Evolutionary conservation across 768 basidiomycete species (phyloP).

Genomic region (Phlebiopsis gigantea): DNA sequence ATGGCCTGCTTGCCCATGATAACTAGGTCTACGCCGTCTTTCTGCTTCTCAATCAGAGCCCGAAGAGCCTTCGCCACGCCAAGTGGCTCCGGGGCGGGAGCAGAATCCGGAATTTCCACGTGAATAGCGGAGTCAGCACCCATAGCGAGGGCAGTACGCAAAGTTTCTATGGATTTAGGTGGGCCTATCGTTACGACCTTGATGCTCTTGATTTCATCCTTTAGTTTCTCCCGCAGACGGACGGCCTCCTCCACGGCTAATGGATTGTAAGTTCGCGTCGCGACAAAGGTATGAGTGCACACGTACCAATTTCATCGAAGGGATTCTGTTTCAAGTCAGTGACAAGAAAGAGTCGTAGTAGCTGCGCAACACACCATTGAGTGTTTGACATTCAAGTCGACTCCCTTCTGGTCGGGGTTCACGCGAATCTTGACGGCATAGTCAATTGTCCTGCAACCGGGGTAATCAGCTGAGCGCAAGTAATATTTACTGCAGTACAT

Average conservation of each 20-base stretch:
- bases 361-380: constrained; percentile 68
- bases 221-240: constrained; percentile 81
- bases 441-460: constrained; percentile 72
- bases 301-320: constrained; percentile 94
- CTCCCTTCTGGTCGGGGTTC: constrained; percentile 89
- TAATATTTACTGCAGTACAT: constrained; percentile 14
- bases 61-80: constrained; percentile 83
- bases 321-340: constrained; percentile 63
- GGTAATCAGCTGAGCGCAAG: background rate
- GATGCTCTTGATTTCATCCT: constrained; percentile 76
- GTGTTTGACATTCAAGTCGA: constrained; percentile 97
- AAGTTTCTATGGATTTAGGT: constrained; percentile 80
- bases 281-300: background rate
- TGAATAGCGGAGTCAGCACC: constrained; percentile 93
- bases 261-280: background rate
- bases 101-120: constrained; percentile 73
- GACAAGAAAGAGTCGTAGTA: background rate
- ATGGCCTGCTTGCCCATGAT: constrained; percentile 98
- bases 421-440: constrained; percentile 99
- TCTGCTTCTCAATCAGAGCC: constrained; percentile 61
- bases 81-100: constrained; percentile 75
- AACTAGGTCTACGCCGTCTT: constrained; percentile 70
- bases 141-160: constrained; percentile 96
- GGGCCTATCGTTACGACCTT: constrained; percentile 94
- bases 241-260: constrained; percentile 96